These are phyloP conservation scores for Arabidopsis hybrid DNA, from an alignment of 441 rosid genomes.

Conservation along the genomic window DNA sequence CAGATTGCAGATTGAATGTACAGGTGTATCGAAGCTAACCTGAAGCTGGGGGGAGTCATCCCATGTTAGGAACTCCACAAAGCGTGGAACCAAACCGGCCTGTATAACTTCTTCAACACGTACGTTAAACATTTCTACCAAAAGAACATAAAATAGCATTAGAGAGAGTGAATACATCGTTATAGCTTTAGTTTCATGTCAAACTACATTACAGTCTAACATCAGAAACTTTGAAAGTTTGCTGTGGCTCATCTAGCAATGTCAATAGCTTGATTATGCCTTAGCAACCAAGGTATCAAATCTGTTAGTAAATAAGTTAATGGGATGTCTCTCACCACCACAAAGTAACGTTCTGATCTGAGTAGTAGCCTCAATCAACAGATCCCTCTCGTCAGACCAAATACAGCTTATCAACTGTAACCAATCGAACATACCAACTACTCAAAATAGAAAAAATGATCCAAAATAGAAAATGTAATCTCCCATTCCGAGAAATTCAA, in stretches of 20 bases:
- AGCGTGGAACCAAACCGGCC: conserved; percentile 70
- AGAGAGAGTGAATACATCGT: conserved; percentile 15
- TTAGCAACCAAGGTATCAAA: conserved; percentile 9
- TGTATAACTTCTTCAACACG: conserved; percentile 63
- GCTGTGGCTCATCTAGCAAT: background rate
- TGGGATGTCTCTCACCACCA: conserved; percentile 46
- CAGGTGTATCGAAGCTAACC: conserved; percentile 43
- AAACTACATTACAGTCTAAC: conserved; percentile 1
- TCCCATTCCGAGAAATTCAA: conserved; percentile 9
- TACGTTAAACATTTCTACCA: conserved; percentile 44
- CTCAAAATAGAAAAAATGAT: conserved; percentile 8
- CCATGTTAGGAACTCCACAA: conserved; percentile 64
- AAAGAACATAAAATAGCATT: conserved; percentile 29
- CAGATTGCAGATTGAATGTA: background rate
- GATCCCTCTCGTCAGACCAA: conserved; percentile 61
- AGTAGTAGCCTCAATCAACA: conserved; percentile 64
- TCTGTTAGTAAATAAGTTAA: conserved; percentile 26
- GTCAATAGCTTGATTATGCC: background rate
- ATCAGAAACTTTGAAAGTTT: background rate
- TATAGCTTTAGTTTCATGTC: conserved; percentile 3
- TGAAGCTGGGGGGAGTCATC: conserved; percentile 70
- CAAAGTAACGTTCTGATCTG: conserved; percentile 64
- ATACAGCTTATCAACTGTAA: conserved; percentile 64
- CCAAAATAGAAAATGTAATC: background rate
- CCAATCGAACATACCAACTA: conserved; percentile 30